phyloP scores from a whole-genome alignment of 495 filamentous ascomycete species.

The Geopyxis carbonaria region DNA sequence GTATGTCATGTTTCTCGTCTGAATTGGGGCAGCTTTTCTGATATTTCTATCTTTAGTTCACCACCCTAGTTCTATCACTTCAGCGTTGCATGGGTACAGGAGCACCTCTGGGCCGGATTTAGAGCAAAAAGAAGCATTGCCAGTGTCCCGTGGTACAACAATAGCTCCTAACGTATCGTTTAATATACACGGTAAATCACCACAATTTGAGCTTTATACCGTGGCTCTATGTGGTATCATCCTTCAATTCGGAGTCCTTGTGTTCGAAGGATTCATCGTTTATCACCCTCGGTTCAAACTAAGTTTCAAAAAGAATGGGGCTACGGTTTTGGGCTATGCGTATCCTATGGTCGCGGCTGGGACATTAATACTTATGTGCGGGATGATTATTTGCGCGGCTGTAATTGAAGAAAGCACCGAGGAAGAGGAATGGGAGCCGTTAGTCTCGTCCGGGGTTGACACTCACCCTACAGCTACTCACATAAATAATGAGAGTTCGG shows the following conservation, averaged over 20 bases:
- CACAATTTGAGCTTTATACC: constrained; percentile 12
- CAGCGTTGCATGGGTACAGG: not conserved
- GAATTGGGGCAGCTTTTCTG: not conserved
- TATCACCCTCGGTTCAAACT: not conserved
- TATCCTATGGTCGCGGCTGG: constrained; percentile 19
- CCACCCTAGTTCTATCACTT: not conserved
- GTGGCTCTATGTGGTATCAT: constrained; percentile 13
- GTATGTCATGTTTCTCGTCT: not conserved
- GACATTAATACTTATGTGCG: constrained; percentile 14
- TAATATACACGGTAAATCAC: constrained; percentile 8
- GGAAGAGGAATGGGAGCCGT: constrained; percentile 8
- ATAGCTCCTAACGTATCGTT: constrained; percentile 21
- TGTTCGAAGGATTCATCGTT: constrained; percentile 16
- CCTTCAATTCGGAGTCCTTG: constrained; percentile 16
- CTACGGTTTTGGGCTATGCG: constrained; percentile 9
- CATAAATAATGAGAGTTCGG: too few relatives aligned
- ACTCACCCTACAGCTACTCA: too few relatives aligned
- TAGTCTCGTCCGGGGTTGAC: too few relatives aligned
- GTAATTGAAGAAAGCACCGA: constrained; percentile 22
- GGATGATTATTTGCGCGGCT: constrained; percentile 23
- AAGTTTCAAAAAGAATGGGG: not conserved
- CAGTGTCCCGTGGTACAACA: not conserved
- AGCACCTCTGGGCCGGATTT: not conserved
- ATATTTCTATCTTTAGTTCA: not conserved
- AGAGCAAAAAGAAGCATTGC: not conserved